Evolutionary conservation across 1,284 basidiomycete species (phyloP).

Genomic region (Heterobasidion irregulare): DNA sequence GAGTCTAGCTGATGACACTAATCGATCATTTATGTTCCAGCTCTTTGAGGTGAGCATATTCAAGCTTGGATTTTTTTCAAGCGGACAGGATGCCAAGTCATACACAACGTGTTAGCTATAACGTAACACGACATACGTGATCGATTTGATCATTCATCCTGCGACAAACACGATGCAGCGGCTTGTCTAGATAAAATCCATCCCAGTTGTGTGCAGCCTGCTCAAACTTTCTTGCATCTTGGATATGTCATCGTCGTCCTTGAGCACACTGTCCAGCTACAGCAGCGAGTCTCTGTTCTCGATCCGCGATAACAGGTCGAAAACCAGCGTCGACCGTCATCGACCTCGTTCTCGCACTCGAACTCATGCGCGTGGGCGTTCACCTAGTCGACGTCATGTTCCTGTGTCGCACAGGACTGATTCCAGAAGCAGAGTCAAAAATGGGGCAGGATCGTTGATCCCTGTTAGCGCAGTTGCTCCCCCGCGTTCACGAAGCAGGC

Average conservation of each 20-base stretch:
- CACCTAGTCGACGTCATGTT: background rate
- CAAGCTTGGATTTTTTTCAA: no score
- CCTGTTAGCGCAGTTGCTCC: background rate
- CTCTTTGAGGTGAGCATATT: no score
- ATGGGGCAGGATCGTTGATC: background rate
- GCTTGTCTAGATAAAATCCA: background rate
- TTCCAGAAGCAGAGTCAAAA: background rate
- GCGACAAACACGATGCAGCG: no score
- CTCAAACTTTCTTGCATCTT: background rate
- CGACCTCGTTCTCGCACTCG: slow-evolving; percentile 1
- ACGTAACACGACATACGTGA: background rate
- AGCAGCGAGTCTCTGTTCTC: slow-evolving; percentile 1
- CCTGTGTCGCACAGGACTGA: background rate
- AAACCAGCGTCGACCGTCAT: slow-evolving; percentile 1
- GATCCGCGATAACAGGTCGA: background rate
- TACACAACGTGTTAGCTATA: no score
- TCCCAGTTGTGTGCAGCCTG: no score
- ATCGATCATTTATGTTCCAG: no score
- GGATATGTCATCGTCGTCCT: slow-evolving; percentile 12
- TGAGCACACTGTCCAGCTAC: slow-evolving; percentile 13
- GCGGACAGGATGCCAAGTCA: no score
- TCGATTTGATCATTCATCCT: no score
- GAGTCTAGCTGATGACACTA: no score
- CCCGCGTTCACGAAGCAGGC: background rate
- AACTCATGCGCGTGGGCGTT: background rate